These are phyloP conservation scores for Rhodomyrtus psidioides DNA, from an alignment of 441 rosid species.

Conservation along the genomic window DNA sequence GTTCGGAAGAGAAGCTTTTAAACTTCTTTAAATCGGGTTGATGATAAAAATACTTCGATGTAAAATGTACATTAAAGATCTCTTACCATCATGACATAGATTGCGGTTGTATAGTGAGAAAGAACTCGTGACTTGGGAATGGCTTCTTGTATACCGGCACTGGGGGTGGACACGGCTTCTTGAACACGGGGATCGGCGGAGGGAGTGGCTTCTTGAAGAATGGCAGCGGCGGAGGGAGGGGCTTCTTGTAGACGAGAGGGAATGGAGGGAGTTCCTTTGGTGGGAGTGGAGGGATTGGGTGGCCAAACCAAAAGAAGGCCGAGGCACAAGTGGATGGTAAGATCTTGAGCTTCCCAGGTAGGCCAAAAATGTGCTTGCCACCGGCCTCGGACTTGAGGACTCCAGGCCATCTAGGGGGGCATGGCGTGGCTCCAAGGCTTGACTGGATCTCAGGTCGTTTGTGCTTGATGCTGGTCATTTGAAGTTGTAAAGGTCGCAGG, in stretches of 20 bases:
- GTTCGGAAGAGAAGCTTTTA: background rate
- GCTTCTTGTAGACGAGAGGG: constrained; percentile 7
- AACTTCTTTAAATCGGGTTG: background rate
- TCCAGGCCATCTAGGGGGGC: constrained; percentile 56
- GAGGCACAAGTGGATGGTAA: constrained; percentile 58
- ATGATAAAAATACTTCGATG: background rate
- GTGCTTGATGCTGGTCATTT: too few species aligned
- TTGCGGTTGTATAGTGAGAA: too few species aligned
- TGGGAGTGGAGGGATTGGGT: constrained; percentile 9
- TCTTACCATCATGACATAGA: background rate
- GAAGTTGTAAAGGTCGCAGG: too few species aligned
- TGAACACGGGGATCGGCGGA: background rate
- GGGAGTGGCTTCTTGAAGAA: constrained; percentile 10
- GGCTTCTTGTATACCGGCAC: constrained; percentile 3
- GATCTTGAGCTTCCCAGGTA: constrained; percentile 46
- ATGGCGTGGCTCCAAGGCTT: constrained; percentile 21
- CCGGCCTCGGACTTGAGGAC: constrained; percentile 30
- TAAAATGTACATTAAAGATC: background rate
- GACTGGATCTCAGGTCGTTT: too few species aligned
- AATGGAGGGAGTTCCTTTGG: constrained; percentile 3
- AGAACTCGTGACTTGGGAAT: too few species aligned
- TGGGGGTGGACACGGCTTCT: background rate
- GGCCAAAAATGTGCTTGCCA: constrained; percentile 45
- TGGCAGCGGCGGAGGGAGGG: constrained; percentile 23
- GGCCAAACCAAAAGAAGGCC: constrained; percentile 39